Conservation (phyloP, 139 green algal species). For the Edaphochlamys debaryana region DNA sequence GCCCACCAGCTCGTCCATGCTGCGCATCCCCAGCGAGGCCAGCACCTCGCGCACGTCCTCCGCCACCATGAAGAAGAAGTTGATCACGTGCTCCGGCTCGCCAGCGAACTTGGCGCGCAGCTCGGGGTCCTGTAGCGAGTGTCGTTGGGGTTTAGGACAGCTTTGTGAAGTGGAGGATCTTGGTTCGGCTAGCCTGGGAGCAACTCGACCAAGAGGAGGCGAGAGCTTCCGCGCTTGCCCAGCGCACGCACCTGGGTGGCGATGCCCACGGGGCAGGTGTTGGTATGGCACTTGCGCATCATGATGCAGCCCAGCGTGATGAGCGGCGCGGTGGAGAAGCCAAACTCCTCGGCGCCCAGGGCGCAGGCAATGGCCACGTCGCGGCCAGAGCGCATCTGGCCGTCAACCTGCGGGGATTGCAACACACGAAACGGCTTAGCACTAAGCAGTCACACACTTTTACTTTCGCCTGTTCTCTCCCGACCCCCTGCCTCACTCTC, state of each 20-base stretch:
- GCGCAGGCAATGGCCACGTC: constrained; percentile 90
- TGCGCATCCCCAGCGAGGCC: constrained; percentile 87
- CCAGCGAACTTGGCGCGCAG: constrained; percentile 94
- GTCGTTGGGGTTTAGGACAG: too few species aligned
- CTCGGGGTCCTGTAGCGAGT: constrained; percentile 94
- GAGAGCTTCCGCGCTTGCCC: too few species aligned
- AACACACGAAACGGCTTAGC: constrained; percentile 53
- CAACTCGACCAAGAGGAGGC: background rate
- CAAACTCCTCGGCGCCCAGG: constrained; percentile 96
- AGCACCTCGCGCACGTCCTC: constrained; percentile 93
- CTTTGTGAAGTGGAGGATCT: too few species aligned
- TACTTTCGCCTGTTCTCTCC: too few species aligned
- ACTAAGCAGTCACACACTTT: too few species aligned
- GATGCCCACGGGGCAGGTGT: constrained; percentile 96
- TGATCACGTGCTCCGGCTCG: constrained; percentile 95
- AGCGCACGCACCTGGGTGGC: constrained; percentile 75
- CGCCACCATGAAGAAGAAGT: constrained; percentile 97
- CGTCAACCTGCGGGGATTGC: constrained; percentile 81
- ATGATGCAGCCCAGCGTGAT: constrained; percentile 97
- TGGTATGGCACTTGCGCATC: constrained; percentile 99
- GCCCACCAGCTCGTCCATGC: constrained; percentile 92
- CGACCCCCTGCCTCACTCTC: too few species aligned
- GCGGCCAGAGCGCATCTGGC: constrained; percentile 94
- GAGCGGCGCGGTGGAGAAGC: constrained; percentile 95
- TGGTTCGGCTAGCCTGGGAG: too few species aligned